Percentiles rank a stretch among this genome's conserved stretches.
Evolutionary conservation across 2,329 filamentous ascomycete species (phyloP).

Genomic region (Ascochyta pisi): DNA sequence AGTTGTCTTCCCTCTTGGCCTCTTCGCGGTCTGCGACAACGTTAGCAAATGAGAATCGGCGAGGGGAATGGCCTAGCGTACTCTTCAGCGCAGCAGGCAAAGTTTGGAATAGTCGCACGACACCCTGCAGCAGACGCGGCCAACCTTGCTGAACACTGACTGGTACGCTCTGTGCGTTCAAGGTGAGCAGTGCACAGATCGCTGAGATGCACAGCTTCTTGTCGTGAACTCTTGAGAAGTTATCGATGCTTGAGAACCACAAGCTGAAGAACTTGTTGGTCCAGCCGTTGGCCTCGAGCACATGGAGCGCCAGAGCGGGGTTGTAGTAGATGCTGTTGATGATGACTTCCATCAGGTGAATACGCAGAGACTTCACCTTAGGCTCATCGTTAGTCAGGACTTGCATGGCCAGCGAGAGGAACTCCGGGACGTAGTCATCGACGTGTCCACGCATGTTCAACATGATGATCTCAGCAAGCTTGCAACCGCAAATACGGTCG

Average conservation of each 20-base stretch:
- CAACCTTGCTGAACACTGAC: slow-evolving; percentile 93
- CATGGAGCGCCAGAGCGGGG: slow-evolving; percentile 79
- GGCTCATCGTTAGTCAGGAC: slow-evolving; percentile 77
- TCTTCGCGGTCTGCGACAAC: slow-evolving; percentile 76
- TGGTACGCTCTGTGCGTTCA: slow-evolving; percentile 83
- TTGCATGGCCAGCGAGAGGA: slow-evolving; percentile 87
- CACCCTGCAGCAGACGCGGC: slow-evolving; percentile 87
- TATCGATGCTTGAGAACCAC: slow-evolving; percentile 96
- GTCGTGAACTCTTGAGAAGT: slow-evolving; percentile 92
- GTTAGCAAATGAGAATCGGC: slow-evolving; percentile 29
- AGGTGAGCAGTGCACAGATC: slow-evolving; percentile 82
- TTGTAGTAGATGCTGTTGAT: slow-evolving; percentile 99
- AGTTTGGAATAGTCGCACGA: slow-evolving; percentile 90
- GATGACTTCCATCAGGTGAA: slow-evolving; percentile 98
- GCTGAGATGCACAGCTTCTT: slow-evolving; percentile 98
- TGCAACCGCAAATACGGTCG: slow-evolving; percentile 96
- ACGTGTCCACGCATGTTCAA: slow-evolving; percentile 88
- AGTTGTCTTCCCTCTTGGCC: slow-evolving; percentile 83
- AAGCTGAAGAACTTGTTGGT: slow-evolving; percentile 99
- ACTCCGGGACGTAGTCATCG: slow-evolving; percentile 86
- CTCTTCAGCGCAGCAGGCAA: slow-evolving; percentile 86
- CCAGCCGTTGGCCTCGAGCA: slow-evolving; percentile 91
- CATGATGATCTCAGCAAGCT: slow-evolving; percentile 96
- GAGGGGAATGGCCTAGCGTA: slow-evolving; percentile 52
- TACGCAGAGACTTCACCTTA: slow-evolving; percentile 90